These are phyloP conservation scores for Solanum etuberosum DNA, from an alignment of 257 asterid species.

Conservation along the genomic window DNA sequence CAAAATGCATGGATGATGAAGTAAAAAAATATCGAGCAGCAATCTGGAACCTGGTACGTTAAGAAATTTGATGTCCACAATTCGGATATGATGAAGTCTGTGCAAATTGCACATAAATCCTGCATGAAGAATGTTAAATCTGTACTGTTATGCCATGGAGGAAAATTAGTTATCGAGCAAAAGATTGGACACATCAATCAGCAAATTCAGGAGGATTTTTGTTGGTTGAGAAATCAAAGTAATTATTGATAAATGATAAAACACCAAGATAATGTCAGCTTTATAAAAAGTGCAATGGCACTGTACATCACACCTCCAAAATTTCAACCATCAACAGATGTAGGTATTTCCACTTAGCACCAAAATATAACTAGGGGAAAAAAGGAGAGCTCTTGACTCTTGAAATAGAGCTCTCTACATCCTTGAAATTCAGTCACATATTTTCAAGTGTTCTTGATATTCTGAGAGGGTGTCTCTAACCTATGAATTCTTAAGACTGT, in stretches of 20 bases:
- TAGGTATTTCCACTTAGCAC: not conserved
- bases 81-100: constrained; percentile 86
- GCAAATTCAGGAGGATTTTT: not conserved
- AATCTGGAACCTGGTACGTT: constrained; percentile 71
- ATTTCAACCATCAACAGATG: not conserved
- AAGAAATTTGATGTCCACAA: constrained; percentile 94
- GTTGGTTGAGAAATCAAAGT: not conserved
- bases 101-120: constrained; percentile 93
- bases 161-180: not conserved
- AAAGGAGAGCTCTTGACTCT: not conserved
- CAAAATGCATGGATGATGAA: not conserved
- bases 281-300: not conserved
- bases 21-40: not conserved
- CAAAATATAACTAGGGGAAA: not conserved
- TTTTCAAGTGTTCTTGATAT: not conserved
- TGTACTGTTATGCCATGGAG: constrained; percentile 6
- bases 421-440: not conserved
- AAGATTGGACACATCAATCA: not conserved
- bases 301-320: not conserved
- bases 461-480: not conserved
- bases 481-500: not conserved
- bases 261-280: not conserved
- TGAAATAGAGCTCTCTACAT: not conserved
- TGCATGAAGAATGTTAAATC: constrained; percentile 32
- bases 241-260: not conserved